Evolutionary conservation across 352 stramenopile genomes (phyloP), one percentile per base, ranked within the genome.

Genomic region (Phytophthora macrochlamydospora): DNA sequence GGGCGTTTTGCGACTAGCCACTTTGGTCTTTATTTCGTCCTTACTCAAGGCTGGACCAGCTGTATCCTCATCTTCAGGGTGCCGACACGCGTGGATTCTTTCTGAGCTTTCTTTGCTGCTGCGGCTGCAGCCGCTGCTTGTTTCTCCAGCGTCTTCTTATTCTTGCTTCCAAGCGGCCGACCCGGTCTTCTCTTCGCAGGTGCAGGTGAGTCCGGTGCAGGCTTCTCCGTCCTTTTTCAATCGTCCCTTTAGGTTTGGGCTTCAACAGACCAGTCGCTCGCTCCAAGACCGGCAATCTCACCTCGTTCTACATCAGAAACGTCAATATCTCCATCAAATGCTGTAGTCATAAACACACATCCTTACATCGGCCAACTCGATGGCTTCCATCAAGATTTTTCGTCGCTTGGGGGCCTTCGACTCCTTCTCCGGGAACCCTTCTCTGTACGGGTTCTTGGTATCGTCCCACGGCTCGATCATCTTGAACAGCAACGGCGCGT

Each of bases 21-120:
- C 76, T 63, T 92, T 90, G 7, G 81, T 83, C 57, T 91, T 91
- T 58, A 91, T 93, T 33, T 92, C 79, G 29, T 92, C 86, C 42
- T 92, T 93, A 46, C 78, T 91, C 33, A 91, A 48, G 12, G 75
- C 59, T 1, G 79, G 64, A 7, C 55, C 59, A 2, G 55, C 55
- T 4, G 30, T 33, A 7, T 71, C 70, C 7, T 89, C 78, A 3
- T 89, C 78, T 55, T 85, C 77, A 58, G 78, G 71, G 57, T 59
- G 12, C 29, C 50, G 13, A 52, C 61, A 42, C 62, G 24, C 4
- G 44, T 43, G 12, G 54, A 35, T 12, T 62, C 54, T 7, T 73
- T 72, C 35, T 35, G 52, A 24, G 18, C 66, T 38, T 56, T 69
- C 50, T 67, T 75, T 4, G 40, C 37, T 8, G 44, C 11, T 40